Conservation (phyloP, 2,329 filamentous ascomycete genomes). For the Cordyceps javanica region DNA sequence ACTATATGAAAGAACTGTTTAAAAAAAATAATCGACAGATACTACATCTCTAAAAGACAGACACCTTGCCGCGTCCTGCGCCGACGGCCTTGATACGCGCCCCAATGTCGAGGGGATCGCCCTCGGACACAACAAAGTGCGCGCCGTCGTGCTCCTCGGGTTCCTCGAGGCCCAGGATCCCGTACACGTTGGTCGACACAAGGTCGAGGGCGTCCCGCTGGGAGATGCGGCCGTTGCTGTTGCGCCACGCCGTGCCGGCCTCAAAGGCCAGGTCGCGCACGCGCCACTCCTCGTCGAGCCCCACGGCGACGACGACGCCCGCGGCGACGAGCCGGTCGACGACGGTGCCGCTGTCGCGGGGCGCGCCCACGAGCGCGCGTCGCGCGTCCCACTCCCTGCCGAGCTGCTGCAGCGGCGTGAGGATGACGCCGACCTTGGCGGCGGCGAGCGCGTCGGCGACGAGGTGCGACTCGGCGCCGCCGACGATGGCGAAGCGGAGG, state of each 20-base stretch:
- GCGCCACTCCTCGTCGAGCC: constrained; percentile 56
- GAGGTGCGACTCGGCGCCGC: constrained; percentile 57
- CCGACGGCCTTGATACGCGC: constrained; percentile 49
- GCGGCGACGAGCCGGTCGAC: constrained; percentile 52
- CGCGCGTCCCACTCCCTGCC: constrained; percentile 54
- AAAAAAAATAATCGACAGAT: not conserved
- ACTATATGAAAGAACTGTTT: not conserved
- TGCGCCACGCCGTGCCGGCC: constrained; percentile 54
- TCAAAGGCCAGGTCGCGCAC: constrained; percentile 53
- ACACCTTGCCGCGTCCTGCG: constrained; percentile 25
- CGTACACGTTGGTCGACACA: constrained; percentile 50
- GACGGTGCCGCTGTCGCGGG: constrained; percentile 58
- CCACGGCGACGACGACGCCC: constrained; percentile 52
- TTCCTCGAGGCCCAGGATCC: constrained; percentile 45
- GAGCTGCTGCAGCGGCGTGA: constrained; percentile 53
- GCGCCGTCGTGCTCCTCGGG: constrained; percentile 21
- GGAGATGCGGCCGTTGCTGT: constrained; percentile 46
- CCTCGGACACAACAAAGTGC: constrained; percentile 59
- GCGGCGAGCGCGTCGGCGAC: constrained; percentile 52
- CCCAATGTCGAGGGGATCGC: constrained; percentile 55
- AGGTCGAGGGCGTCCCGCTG: constrained; percentile 51
- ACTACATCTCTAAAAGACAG: constrained; percentile 26
- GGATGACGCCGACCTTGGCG: constrained; percentile 52
- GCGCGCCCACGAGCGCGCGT: constrained; percentile 56
- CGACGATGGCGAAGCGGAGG: constrained; percentile 53